These are phyloP conservation scores for Neobulgaria alba DNA, from an alignment of 2,329 filamentous ascomycete genomes.

Conservation along the genomic window DNA sequence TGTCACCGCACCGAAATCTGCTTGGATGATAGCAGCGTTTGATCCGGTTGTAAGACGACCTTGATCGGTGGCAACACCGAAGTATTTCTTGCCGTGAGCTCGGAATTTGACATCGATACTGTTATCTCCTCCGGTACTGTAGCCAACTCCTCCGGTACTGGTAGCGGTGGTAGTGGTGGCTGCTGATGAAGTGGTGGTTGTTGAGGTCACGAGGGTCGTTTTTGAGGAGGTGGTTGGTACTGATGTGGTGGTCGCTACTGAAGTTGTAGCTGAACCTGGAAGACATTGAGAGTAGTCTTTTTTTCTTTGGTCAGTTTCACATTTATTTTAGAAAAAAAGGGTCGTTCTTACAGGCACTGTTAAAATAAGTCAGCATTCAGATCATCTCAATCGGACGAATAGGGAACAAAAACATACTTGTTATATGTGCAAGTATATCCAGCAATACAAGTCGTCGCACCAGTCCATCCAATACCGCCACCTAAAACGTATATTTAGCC, in stretches of 20 bases:
- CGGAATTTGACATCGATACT: constrained; percentile 46
- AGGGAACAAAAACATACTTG: not conserved
- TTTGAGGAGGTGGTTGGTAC: not conserved
- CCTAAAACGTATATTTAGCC: constrained; percentile 14
- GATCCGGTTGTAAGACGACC: constrained; percentile 39
- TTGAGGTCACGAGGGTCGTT: constrained; percentile 3
- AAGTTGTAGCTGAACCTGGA: constrained; percentile 13
- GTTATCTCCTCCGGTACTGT: constrained; percentile 6
- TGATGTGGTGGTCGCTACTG: constrained; percentile 1
- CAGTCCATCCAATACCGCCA: constrained; percentile 22
- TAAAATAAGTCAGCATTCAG: not conserved
- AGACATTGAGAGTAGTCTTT: constrained; percentile 26
- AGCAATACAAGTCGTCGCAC: constrained; percentile 23
- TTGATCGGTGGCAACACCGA: constrained; percentile 49
- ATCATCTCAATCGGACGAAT: not conserved
- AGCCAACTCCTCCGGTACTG: constrained; percentile 1
- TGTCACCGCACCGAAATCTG: constrained; percentile 56
- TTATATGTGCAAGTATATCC: constrained; percentile 21
- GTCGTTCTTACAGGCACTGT: not conserved
- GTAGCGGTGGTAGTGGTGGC: not conserved
- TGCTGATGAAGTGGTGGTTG: constrained; percentile 9
- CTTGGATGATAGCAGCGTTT: constrained; percentile 48
- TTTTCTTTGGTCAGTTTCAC: constrained; percentile 5
- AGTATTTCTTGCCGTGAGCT: constrained; percentile 57
- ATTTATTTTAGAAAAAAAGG: not conserved